Evolutionary conservation across 768 basidiomycete genomes (phyloP), one percentile per base, ranked within the genome.

Genomic region (Psilocybe tampanensis): DNA sequence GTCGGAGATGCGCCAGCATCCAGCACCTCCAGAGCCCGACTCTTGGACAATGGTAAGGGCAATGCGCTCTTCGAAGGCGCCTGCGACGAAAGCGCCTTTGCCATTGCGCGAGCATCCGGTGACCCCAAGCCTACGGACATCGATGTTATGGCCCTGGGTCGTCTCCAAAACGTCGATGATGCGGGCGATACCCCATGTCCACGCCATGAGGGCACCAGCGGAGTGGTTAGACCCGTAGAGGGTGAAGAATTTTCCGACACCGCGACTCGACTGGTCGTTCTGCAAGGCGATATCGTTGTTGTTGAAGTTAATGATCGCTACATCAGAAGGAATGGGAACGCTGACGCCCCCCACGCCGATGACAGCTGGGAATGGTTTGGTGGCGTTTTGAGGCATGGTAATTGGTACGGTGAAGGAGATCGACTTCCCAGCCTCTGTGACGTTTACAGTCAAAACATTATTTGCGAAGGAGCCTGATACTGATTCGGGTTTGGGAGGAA

Each of bases 1-100:
- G 58, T 79, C 74, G 8, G 81, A 82, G 55, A 85, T 70, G 34
- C 82, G 76, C 82, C 82, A 85, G 70, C 77, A 80, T 9, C 77
- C 78, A 24, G 79, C 74, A 2, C 83, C 82, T 41, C 83, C 82
- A 6, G 80, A 80, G 8, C 83, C 83, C 9, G 82, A 83, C 66
- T 85, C 82, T 64, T 83, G 81, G 2, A 82, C 80, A 62, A 85
- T 80, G 6, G 81, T 83, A 54, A 85, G 70, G 6, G 78, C 77
- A 60, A 85, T 79, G 47, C 82, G 80, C 2, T 69, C 64, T 54
- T 84, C 82, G 62, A 83, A 81, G 7, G 82, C 83, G 15, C 81
- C 83, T 13, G 80, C 82, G 50, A 82, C 76, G 33, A 83, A 71
- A 1, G 83, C 81, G 52, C 81, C 83, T 65, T 84, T 84, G 62